A percentile compares a stretch with the other conserved stretches of the same genome.
These are phyloP conservation scores for Paraconiothyrium sp. DNA, from an alignment of 2,329 filamentous ascomycete species.

Conservation along the genomic window DNA sequence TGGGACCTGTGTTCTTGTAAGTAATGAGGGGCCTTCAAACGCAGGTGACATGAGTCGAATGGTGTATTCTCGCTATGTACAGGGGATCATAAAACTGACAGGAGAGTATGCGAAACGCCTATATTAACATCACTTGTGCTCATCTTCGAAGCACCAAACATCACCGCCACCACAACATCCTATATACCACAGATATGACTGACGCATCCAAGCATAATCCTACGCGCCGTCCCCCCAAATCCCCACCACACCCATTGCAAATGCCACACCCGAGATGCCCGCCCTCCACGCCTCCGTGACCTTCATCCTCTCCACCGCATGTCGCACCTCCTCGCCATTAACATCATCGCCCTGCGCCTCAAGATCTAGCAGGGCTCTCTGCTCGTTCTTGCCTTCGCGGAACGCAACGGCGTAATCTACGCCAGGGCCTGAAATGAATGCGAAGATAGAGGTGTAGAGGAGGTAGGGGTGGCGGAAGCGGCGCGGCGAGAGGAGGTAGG, in stretches of 20 bases:
- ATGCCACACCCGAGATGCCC: constrained; percentile 54
- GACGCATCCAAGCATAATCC: constrained; percentile 2
- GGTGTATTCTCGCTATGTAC: constrained; percentile 1
- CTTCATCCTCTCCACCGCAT: constrained; percentile 54
- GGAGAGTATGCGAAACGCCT: constrained; percentile 7
- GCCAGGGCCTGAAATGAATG: constrained; percentile 57
- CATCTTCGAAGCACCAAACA: background rate
- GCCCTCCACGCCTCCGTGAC: constrained; percentile 54
- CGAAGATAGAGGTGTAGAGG: constrained; percentile 80
- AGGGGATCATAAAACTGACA: constrained; percentile 7
- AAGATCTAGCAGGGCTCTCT: constrained; percentile 35
- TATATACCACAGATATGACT: background rate
- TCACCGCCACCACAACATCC: background rate
- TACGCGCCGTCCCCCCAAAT: constrained; percentile 59
- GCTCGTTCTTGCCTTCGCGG: constrained; percentile 33
- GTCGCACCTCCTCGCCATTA: constrained; percentile 61
- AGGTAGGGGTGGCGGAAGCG: constrained; percentile 87
- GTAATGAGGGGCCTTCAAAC: background rate
- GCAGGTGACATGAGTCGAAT: background rate
- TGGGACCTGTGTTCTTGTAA: too few relatives aligned
- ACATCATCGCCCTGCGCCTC: constrained; percentile 53
- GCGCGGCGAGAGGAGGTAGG: constrained; percentile 79
- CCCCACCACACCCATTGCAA: constrained; percentile 58
- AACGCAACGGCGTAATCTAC: constrained; percentile 48
- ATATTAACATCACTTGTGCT: background rate